Conservation (phyloP, 495 filamentous ascomycete genomes). For the Annulohypoxylon maeteangense region DNA sequence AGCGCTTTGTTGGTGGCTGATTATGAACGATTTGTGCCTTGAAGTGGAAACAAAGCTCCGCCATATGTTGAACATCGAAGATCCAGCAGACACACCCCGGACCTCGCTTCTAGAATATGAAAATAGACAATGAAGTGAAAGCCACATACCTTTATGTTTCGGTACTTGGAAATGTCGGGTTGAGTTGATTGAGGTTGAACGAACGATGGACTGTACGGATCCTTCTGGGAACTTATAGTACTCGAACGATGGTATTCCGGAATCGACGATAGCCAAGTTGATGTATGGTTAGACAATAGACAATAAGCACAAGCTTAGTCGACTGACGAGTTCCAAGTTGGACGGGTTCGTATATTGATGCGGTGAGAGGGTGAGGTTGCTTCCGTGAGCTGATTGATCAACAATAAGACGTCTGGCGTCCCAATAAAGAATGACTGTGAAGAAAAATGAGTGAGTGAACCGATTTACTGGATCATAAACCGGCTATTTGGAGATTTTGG, state of each 20-base stretch:
- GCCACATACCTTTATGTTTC: conserved; percentile 26
- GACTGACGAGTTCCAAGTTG: conserved; percentile 26
- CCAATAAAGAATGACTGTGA: conserved; percentile 50
- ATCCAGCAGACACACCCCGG: neutral
- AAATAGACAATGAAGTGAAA: conserved; percentile 16
- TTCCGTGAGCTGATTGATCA: conserved; percentile 43
- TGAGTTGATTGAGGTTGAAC: neutral
- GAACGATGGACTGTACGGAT: conserved; percentile 43
- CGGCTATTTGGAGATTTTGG: conserved; percentile 7
- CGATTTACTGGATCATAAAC: conserved; percentile 42
- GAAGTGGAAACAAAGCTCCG: conserved; percentile 13
- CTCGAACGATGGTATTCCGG: conserved; percentile 20
- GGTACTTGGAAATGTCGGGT: neutral
- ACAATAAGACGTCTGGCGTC: conserved; percentile 47
- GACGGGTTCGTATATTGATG: conserved; percentile 16
- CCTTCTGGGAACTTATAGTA: conserved; percentile 49
- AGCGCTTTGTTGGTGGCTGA: conserved; percentile 29
- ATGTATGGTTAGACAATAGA: conserved; percentile 50
- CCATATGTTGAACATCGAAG: neutral
- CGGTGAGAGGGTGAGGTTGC: conserved; percentile 29
- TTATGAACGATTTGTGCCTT: conserved; percentile 11
- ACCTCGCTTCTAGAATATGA: neutral
- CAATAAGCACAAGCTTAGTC: conserved; percentile 42
- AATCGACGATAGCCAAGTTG: conserved; percentile 1
- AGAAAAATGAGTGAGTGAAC: conserved; percentile 38